Evolutionary conservation across 345 rosid species (phyloP), one percentile per base, ranked within the genome.

Genomic region (Triadica sebifera): DNA sequence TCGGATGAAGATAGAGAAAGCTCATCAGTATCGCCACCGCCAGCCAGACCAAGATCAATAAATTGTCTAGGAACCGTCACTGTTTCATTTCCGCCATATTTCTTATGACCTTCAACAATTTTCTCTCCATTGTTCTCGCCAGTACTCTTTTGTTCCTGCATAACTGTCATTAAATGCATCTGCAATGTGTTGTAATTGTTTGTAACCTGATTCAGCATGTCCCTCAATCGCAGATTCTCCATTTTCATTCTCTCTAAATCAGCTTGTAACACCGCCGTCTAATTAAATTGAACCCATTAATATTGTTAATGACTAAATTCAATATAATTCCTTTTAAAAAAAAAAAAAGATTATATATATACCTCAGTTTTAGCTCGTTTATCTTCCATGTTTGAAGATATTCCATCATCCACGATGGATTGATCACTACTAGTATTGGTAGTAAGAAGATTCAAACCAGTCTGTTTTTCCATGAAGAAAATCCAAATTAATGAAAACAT

Each of bases 361-460:
- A 90, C 90, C 89, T 90, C 91, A 12, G 58, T 79, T 73, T 83
- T 84, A 8, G 83, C 75, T 81, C 82, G 73, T 75, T 79, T 86
- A 17, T 85, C 87, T 72, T 87, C 95, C 74, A 75, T 69, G 78
- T 80, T 84, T 0, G 85, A 79, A 0, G 89, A 84, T 0, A 82
- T 86, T 55, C 92, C 90, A 63, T 87, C 92, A 25, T 90, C 94
- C 12, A 86, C 88, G 73, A 80, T 73, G 46, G 92, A 90, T 72
- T 85, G 89, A 52, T 90, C 94, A 41, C 92, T 88, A 45, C 87
- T 87, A 0, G 90, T 75, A 16, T 87, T 87, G 0, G 87, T 80
- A 16, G 87, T 88, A 43, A 88, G 83, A 70, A 90, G 87, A 82
- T 90, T 85, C 82, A 88, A 68, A 46, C 89, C 92, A 39, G 94